Conservation (phyloP, 352 stramenopile species). For the Phytophthora colocasiae region DNA sequence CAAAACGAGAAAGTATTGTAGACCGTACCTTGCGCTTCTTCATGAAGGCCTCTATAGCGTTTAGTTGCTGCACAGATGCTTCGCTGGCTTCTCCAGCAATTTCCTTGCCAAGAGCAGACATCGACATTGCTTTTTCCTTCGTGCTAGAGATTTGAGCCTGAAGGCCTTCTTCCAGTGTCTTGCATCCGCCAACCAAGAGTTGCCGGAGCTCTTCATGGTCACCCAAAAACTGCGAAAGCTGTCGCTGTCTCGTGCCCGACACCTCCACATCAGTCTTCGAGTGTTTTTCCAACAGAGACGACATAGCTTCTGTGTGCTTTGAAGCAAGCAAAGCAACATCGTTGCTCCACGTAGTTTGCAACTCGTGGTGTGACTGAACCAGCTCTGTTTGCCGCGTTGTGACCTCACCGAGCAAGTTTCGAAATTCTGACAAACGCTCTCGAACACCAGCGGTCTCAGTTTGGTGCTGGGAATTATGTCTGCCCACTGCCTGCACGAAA, state of each 20-base stretch:
- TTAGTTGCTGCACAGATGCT: conserved; percentile 39
- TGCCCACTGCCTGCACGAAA: conserved; percentile 41
- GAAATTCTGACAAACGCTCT: conserved; percentile 38
- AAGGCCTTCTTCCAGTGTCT: conserved; percentile 39
- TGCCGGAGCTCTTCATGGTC: conserved; percentile 40
- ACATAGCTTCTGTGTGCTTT: conserved; percentile 23
- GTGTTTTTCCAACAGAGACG: conserved; percentile 37
- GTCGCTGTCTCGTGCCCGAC: conserved; percentile 25
- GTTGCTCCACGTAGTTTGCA: conserved; percentile 30
- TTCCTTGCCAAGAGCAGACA: conserved; percentile 29
- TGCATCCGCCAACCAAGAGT: conserved; percentile 32
- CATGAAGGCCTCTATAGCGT: conserved; percentile 52
- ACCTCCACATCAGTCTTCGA: conserved; percentile 15
- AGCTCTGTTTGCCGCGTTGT: conserved; percentile 34
- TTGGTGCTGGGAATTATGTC: conserved; percentile 44
- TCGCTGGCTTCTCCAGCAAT: conserved; percentile 37
- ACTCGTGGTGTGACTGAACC: conserved; percentile 27
- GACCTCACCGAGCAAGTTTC: conserved; percentile 23
- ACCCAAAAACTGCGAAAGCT: conserved; percentile 39
- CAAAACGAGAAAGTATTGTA: neutral
- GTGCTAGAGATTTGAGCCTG: conserved; percentile 36
- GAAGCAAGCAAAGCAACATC: conserved; percentile 11
- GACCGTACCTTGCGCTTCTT: conserved; percentile 58
- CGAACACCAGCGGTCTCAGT: conserved; percentile 31
- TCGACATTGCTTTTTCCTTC: conserved; percentile 40